Evolutionary conservation across 2,329 filamentous ascomycete genomes (phyloP).

Genomic region (Colletotrichum australisinense): DNA sequence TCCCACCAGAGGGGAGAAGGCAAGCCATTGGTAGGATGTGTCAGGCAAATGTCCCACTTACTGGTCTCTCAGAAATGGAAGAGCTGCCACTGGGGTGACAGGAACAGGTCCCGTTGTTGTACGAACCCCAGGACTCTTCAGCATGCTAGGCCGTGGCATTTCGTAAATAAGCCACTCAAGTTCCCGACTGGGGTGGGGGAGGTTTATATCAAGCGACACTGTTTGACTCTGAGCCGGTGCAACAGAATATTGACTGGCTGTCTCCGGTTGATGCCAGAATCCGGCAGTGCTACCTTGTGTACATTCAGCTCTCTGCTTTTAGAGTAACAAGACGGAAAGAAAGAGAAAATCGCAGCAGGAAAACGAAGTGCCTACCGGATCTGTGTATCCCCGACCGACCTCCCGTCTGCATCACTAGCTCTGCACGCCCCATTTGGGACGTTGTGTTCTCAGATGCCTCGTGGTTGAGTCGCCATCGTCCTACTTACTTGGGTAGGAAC

Average conservation of each 20-base stretch:
- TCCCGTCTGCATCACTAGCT: not conserved
- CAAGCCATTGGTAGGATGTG: not conserved
- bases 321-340: slow-evolving; percentile 1
- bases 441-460: slow-evolving; percentile 22
- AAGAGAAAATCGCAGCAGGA: not conserved
- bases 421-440: slow-evolving; percentile 4
- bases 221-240: slow-evolving; percentile 7
- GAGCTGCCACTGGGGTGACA: not conserved
- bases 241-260: slow-evolving; percentile 11
- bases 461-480: slow-evolving; percentile 21
- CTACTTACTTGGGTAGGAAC: not conserved
- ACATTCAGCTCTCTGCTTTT: not conserved
- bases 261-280: slow-evolving; percentile 3
- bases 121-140: slow-evolving; percentile 7
- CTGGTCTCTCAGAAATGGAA: slow-evolving; percentile 11
- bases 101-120: slow-evolving; percentile 21
- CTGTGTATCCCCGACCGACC: slow-evolving; percentile 12
- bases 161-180: slow-evolving; percentile 32
- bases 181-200: not conserved
- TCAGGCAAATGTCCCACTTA: not conserved
- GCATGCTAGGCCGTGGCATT: not conserved
- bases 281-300: slow-evolving; percentile 18
- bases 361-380: slow-evolving; percentile 21
- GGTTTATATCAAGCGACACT: slow-evolving; percentile 19
- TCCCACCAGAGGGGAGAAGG: not conserved